These are phyloP conservation scores for Biscogniauxia sp. DNA, from an alignment of 2,329 filamentous ascomycete species.

Conservation along the genomic window DNA sequence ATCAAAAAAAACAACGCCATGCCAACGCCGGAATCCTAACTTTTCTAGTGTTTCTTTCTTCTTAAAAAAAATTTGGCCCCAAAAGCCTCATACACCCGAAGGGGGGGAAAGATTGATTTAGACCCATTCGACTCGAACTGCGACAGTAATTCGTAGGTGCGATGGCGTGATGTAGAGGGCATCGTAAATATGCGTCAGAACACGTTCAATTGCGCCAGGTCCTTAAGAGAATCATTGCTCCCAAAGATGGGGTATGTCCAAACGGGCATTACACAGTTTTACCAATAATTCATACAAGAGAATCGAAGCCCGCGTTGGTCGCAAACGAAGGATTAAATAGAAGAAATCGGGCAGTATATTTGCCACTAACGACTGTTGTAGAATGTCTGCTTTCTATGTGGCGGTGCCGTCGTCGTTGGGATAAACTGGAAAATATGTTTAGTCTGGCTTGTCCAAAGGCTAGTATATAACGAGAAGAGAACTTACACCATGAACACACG, in stretches of 20 bases:
- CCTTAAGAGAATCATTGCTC: neutral
- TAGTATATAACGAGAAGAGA: neutral
- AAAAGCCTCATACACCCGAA: neutral
- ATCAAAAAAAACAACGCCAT: neutral
- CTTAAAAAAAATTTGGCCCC: neutral
- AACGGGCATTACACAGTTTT: neutral
- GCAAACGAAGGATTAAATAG: neutral
- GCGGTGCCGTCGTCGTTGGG: constrained; percentile 11
- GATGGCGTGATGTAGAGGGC: neutral
- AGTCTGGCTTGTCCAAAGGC: neutral
- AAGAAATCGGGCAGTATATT: neutral
- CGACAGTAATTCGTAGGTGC: neutral
- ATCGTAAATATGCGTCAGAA: neutral
- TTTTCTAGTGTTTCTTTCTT: neutral
- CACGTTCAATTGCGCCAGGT: neutral
- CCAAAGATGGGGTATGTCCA: neutral
- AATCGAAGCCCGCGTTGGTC: neutral
- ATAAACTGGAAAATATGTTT: constrained; percentile 13
- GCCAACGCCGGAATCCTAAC: neutral
- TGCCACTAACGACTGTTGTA: neutral
- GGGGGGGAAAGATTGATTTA: neutral
- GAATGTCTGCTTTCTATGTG: neutral
- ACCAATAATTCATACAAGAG: neutral
- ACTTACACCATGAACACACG: constrained; percentile 61
- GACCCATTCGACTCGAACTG: neutral